Evolutionary conservation across 768 basidiomycete genomes (phyloP).

Genomic region (Pholiota microspora): DNA sequence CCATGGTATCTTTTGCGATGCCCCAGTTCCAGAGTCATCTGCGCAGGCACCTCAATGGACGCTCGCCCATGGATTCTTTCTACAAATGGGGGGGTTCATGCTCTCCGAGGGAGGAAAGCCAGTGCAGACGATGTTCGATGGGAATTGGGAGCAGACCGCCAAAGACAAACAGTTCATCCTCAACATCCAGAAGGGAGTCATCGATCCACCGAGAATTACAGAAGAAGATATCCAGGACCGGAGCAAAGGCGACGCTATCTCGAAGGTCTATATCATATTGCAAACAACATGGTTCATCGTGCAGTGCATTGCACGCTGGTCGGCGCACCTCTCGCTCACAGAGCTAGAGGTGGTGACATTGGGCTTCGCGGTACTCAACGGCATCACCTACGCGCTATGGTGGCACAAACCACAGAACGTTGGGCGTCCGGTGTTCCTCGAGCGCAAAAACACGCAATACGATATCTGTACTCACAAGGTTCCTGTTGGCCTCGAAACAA

Average conservation of each 20-base stretch:
- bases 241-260: conserved; percentile 31
- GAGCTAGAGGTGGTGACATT: conserved; percentile 35
- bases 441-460: no score
- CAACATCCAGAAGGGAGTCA: conserved; percentile 11
- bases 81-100: conserved; percentile 20
- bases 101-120: conserved; percentile 19
- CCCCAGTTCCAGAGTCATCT: neutral
- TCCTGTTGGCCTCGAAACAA: no score
- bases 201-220: conserved; percentile 17
- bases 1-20: no score
- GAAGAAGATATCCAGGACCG: conserved; percentile 21
- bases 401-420: conserved; percentile 39
- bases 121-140: neutral
- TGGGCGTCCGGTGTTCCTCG: neutral
- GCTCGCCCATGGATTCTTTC: conserved; percentile 16
- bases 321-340: conserved; percentile 25
- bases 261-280: conserved; percentile 30
- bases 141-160: neutral
- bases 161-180: neutral
- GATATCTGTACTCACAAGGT: no score
- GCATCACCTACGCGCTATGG: conserved; percentile 31
- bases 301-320: conserved; percentile 25
- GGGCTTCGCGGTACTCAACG: conserved; percentile 29
- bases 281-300: conserved; percentile 35
- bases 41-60: conserved; percentile 10